Percentiles rank a stretch among this genome's conserved stretches.
Conservation (phyloP, 208 protist genomes). For the Strigomonas culicis region DNA sequence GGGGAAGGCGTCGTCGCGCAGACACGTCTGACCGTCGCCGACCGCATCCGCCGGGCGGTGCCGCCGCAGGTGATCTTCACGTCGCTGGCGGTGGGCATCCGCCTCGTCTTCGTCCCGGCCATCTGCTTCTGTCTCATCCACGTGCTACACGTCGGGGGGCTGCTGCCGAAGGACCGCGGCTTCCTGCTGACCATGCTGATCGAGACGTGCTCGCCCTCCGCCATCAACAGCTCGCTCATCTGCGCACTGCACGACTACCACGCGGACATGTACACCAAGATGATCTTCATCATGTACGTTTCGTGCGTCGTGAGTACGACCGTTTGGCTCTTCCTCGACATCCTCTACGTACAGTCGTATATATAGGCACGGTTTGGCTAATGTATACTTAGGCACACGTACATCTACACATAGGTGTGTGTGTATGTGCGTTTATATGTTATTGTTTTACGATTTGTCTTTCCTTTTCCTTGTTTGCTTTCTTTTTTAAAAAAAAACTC, state of each 20-base stretch:
- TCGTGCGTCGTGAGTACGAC: conserved; percentile 41
- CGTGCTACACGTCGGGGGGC: conserved; percentile 23
- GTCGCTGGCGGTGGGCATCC: conserved; percentile 14
- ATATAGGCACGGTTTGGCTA: no score
- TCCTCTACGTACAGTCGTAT: neutral
- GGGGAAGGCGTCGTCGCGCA: no score
- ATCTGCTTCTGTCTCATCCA: conserved; percentile 54
- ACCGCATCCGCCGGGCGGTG: conserved; percentile 15
- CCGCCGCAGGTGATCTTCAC: conserved; percentile 25
- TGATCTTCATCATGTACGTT: conserved; percentile 71
- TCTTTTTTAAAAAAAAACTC: neutral
- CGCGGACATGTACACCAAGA: conserved; percentile 43
- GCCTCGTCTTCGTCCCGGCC: conserved; percentile 47
- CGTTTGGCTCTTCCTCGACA: conserved; percentile 48
- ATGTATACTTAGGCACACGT: no score
- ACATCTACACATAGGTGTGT: no score
- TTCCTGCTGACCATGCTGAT: conserved; percentile 67
- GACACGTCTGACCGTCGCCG: neutral
- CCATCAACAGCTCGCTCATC: conserved; percentile 66
- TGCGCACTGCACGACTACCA: conserved; percentile 65
- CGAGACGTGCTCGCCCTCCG: conserved; percentile 46
- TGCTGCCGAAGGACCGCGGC: conserved; percentile 45
- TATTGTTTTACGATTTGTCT: neutral
- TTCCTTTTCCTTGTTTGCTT: neutral
- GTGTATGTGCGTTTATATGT: neutral